Base-by-base conservation (phyloP, 345 rosid species). In the Gossypium raimondii region DNA sequence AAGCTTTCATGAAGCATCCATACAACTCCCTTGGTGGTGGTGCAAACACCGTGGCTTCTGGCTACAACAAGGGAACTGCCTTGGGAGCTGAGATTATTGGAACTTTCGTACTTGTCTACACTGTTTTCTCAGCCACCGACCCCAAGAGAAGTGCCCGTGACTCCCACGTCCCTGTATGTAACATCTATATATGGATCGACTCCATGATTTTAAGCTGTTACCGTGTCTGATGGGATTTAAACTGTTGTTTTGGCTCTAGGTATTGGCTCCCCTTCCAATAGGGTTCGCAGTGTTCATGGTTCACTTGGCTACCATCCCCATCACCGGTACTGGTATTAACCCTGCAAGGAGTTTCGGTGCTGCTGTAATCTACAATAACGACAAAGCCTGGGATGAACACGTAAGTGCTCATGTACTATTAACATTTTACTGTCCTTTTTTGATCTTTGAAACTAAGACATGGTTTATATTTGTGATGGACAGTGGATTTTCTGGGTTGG, bases 131-230 rank as follows among this genome's bases (percentile, higher is more conserved):
- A 18, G 97, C 97, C 57, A 92, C 96, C 56, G 95, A 92, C 83
- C 97, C 97, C 12, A 92, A 92, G 82, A 86, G 97, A 58, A 89
- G 82, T 58, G 95, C 97, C 0, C 93, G 95, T 71, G 97, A 92
- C 85, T 92, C 97, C 8, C 96, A 92, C 66, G 83, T 92, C 56
- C 96, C 96, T 69, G 97, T 92, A 57, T 2, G 65, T 20, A 2
- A 18, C 12, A 16, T 24, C 18, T 11, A 4, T 10, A 7, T 65
- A 5, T 34, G 41, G 41, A 4, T 34, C 1, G 41, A 5, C 11
- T 13, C 17, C 9, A 11, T 55, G 11, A 27, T 70, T 50, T 14
- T 53, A 1, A 2, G 2, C 51, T 41, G 3, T 7, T 14, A 6
- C 0, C 0, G 41, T 25, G 27, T 45, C 38, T n/a, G 7, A 51